A percentile compares a stretch with the other conserved stretches of the same genome.
phyloP scores from a whole-genome alignment of 192 early-diverging fungal species.

The Linnemannia exigua region DNA sequence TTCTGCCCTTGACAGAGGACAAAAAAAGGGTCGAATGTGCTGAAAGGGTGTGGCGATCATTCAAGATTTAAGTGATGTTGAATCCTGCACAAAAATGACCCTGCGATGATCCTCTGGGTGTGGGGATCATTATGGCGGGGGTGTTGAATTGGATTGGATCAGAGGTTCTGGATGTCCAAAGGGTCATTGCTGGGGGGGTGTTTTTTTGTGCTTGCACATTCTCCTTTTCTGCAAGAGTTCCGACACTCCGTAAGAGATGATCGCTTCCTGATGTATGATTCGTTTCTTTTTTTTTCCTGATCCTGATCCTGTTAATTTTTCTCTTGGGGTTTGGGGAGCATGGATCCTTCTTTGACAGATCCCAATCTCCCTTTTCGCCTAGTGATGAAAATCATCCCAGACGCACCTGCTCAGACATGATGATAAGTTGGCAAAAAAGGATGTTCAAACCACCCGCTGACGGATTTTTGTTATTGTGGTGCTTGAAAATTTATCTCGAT shows the following conservation, averaged over 20 bases:
- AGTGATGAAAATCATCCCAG: slow-evolving; percentile 7
- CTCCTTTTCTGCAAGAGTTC: not conserved
- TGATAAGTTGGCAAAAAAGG: slow-evolving; percentile 56
- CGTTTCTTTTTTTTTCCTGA: not conserved
- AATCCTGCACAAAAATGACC: not conserved
- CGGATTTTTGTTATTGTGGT: slow-evolving; percentile 38
- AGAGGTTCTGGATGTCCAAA: not conserved
- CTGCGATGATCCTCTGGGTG: not conserved
- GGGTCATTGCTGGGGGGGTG: not conserved
- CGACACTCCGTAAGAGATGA: not conserved
- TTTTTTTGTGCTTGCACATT: not conserved
- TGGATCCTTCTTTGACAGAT: not conserved
- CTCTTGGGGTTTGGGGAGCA: not conserved
- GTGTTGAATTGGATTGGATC: not conserved
- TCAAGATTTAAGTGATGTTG: not conserved
- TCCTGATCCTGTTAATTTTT: not conserved
- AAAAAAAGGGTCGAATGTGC: not conserved
- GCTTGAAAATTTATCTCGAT: slow-evolving; percentile 16
- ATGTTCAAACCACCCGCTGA: slow-evolving; percentile 30
- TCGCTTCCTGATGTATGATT: not conserved
- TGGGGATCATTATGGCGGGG: not conserved
- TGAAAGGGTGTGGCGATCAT: not conserved
- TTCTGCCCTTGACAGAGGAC: not conserved
- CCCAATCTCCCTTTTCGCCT: not conserved
- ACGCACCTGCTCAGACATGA: slow-evolving; percentile 60